A percentile compares a stretch with the other conserved stretches of the same genome.
These are phyloP conservation scores for Chaetomium cochliodes DNA, from an alignment of 495 filamentous ascomycete species.

Conservation along the genomic window DNA sequence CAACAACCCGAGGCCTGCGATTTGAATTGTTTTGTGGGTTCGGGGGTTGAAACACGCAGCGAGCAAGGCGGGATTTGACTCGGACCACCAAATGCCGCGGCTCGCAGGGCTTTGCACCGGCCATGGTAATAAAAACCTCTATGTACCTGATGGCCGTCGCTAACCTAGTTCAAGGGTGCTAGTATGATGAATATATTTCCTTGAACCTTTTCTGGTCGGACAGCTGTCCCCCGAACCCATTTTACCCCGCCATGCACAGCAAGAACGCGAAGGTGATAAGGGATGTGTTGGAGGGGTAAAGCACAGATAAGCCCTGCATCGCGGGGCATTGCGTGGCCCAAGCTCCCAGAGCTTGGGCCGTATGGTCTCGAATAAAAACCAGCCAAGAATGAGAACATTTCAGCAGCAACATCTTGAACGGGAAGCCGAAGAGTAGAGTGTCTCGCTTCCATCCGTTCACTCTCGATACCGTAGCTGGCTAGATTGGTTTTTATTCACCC, in stretches of 20 bases:
- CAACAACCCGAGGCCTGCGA: not conserved
- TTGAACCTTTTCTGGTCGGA: no score
- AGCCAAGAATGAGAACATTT: not conserved
- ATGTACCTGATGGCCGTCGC: no score
- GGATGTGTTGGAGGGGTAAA: conserved; percentile 1
- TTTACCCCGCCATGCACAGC: conserved; percentile 1
- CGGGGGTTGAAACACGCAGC: not conserved
- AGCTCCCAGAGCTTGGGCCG: not conserved
- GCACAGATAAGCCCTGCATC: conserved; percentile 9
- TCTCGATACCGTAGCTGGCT: no score
- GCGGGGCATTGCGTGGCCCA: conserved; percentile 10
- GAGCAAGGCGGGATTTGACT: not conserved
- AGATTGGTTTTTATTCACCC: no score
- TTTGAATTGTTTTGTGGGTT: not conserved
- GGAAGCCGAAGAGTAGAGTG: not conserved
- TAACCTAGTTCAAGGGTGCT: no score
- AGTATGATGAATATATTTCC: no score
- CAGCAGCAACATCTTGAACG: not conserved
- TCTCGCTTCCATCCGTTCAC: no score
- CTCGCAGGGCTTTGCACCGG: no score
- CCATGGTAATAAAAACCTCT: no score
- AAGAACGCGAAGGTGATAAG: not conserved
- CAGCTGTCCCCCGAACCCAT: not conserved
- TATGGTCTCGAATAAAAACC: not conserved
- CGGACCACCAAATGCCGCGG: no score